Conservation (phyloP, 179 eudicot genomes). For the Monotropa hypopitys region DNA sequence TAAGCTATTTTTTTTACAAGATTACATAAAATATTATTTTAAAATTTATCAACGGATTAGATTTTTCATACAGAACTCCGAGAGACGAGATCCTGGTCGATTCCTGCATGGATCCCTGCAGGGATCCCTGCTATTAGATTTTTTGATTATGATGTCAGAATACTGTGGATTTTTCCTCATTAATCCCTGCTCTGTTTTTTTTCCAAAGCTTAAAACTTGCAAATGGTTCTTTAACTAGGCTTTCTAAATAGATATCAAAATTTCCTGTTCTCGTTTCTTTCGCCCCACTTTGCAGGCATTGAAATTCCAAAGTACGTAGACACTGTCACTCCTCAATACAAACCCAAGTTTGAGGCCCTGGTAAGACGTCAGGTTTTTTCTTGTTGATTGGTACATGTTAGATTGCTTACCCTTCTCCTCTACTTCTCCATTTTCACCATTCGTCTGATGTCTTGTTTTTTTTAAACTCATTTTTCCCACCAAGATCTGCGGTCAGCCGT, state of each 20-base stretch:
- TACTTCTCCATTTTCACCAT: background rate
- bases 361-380: slow-evolving; percentile 22
- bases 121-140: too few relatives aligned
- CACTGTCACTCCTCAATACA: slow-evolving; percentile 82
- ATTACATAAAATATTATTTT: too few relatives aligned
- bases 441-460: background rate
- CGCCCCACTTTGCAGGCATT: slow-evolving; percentile 35
- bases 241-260: background rate
- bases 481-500: background rate
- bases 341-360: slow-evolving; percentile 82
- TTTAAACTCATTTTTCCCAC: background rate
- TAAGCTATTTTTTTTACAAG: too few relatives aligned
- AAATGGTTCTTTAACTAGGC: background rate
- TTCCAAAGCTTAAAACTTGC: background rate
- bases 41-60: too few relatives aligned
- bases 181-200: background rate
- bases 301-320: slow-evolving; percentile 86
- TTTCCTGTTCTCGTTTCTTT: background rate
- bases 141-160: background rate
- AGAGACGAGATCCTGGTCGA: too few relatives aligned
- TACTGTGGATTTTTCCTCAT: background rate
- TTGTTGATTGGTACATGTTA: background rate
- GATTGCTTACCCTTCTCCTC: background rate
- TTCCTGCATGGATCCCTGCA: too few relatives aligned
- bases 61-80: too few relatives aligned